Percentiles rank a stretch among this genome's conserved stretches.
These are phyloP conservation scores for Fibroporia radiculosa DNA, from an alignment of 768 basidiomycete species.

Conservation along the genomic window DNA sequence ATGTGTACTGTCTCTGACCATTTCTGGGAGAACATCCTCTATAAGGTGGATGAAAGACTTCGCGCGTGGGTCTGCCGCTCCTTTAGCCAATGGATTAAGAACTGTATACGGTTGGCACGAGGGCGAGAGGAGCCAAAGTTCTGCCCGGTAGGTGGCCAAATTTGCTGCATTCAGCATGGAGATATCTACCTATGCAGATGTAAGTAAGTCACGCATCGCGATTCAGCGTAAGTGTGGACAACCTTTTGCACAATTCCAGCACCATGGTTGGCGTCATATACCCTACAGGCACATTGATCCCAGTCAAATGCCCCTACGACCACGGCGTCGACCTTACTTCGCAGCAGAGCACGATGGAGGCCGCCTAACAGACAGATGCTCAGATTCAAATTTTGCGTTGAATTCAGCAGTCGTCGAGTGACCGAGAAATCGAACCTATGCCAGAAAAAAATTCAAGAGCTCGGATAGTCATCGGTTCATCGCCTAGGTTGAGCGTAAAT, in stretches of 20 bases:
- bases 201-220: constrained; percentile 8
- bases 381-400: constrained; percentile 4
- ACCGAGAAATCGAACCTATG: constrained; percentile 43
- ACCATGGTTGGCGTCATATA: constrained; percentile 59
- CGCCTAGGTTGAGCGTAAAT: no score
- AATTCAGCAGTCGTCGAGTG: background rate
- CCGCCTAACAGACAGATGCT: constrained; percentile 49
- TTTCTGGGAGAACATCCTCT: constrained; percentile 49
- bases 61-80: constrained; percentile 65
- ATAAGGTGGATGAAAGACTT: constrained; percentile 70
- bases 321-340: constrained; percentile 37
- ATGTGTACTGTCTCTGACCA: constrained; percentile 35
- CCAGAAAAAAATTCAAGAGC: constrained; percentile 71
- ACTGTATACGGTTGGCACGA: constrained; percentile 83
- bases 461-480: constrained; percentile 12
- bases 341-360: constrained; percentile 56
- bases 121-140: constrained; percentile 75
- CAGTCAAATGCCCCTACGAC: constrained; percentile 74
- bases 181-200: constrained; percentile 46
- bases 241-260: constrained; percentile 44
- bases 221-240: background rate
- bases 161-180: constrained; percentile 40
- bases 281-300: constrained; percentile 67
- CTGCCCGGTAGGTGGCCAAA: constrained; percentile 40
- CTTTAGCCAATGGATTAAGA: constrained; percentile 65